Evolutionary conservation across 148 eudicot genomes (phyloP).

Genomic region (Vaccinium myrtillus): DNA sequence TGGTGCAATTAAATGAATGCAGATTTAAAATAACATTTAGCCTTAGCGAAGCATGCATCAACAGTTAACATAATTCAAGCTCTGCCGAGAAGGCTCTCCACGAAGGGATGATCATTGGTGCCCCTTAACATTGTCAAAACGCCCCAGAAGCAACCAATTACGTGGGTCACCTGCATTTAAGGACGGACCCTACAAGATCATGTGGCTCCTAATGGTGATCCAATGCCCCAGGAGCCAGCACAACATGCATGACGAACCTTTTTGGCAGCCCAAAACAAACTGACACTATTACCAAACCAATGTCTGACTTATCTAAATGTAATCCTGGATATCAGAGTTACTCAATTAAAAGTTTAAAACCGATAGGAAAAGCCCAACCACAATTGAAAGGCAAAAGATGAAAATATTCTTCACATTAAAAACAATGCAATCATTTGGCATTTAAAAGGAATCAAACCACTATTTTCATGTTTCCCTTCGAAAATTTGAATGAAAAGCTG

Average conservation of each 20-base stretch:
- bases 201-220: neutral
- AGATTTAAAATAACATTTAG: neutral
- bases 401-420: neutral
- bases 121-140: neutral
- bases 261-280: neutral
- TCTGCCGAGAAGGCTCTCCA: neutral
- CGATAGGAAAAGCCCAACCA: neutral
- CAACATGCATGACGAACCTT: neutral
- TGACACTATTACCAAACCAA: neutral
- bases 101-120: neutral
- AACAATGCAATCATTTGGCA: neutral
- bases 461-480: neutral
- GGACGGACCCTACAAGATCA: neutral
- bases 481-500: neutral
- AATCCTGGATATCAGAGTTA: neutral
- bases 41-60: neutral
- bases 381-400: neutral
- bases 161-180: neutral
- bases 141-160: neutral
- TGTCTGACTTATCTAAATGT: neutral
- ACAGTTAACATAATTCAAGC: neutral
- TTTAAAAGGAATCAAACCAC: neutral
- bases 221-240: neutral
- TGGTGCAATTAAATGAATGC: neutral
- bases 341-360: neutral